Evolutionary conservation across 2,329 filamentous ascomycete species (phyloP).

Genomic region (Neurospora crassa): DNA sequence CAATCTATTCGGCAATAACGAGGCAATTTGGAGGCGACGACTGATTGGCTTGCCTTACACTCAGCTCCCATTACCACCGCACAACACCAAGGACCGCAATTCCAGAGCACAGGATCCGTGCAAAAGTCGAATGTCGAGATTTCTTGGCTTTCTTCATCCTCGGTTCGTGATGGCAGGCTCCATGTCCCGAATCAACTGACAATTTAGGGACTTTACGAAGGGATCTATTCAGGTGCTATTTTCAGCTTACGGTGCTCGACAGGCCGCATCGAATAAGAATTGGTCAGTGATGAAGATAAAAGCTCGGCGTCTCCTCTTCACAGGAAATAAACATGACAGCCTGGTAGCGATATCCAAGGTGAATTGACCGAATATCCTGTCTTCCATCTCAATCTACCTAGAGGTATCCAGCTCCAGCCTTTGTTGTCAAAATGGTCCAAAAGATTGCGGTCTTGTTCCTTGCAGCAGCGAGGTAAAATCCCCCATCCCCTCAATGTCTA

Average conservation of each 20-base stretch:
- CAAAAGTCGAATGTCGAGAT: not conserved
- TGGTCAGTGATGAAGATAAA: not conserved
- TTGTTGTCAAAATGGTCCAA: conserved; percentile 9
- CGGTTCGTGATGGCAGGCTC: not conserved
- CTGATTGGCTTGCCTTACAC: conserved; percentile 4
- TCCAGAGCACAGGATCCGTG: not conserved
- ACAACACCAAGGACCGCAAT: not conserved
- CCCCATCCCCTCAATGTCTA: too few relatives aligned
- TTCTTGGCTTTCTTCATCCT: not conserved
- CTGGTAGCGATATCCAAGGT: not conserved
- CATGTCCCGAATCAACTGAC: not conserved
- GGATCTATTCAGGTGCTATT: not conserved
- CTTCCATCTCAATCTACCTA: not conserved
- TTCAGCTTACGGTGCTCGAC: not conserved
- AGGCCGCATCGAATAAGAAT: not conserved
- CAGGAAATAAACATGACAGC: not conserved
- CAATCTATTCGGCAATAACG: conserved; percentile 11
- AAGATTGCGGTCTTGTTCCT: not conserved
- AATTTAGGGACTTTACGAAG: not conserved
- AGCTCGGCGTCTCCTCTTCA: not conserved
- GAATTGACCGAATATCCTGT: not conserved
- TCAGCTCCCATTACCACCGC: conserved; percentile 3
- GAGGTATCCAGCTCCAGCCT: not conserved
- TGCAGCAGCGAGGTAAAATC: conserved; percentile 9
- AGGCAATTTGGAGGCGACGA: not conserved